Evolutionary conservation across 2,329 filamentous ascomycete species (phyloP).

Genomic region (Aaosphaeria pasadenensis): DNA sequence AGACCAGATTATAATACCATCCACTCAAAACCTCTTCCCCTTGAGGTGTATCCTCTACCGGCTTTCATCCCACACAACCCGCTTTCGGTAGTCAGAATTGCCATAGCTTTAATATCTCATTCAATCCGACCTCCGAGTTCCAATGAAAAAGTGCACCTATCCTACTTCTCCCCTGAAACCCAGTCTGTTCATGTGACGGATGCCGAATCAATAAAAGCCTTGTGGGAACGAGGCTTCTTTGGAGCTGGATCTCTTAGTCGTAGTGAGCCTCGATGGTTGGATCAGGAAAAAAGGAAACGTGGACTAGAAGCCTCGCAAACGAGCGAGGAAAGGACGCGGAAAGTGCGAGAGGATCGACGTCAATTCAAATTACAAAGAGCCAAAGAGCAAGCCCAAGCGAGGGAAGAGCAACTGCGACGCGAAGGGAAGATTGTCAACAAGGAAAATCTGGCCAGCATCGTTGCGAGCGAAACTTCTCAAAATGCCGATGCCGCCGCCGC

Average conservation of each 20-base stretch:
- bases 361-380: conserved; percentile 89
- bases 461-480: neutral
- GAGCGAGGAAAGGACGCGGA: conserved; percentile 76
- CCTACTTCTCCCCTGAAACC: conserved; percentile 77
- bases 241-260: conserved; percentile 91
- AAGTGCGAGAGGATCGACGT: conserved; percentile 74
- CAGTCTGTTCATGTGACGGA: conserved; percentile 83
- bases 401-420: conserved; percentile 66
- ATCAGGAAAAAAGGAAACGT: conserved; percentile 71
- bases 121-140: conserved; percentile 62
- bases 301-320: conserved; percentile 65
- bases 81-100: conserved; percentile 77
- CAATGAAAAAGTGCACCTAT: conserved; percentile 66
- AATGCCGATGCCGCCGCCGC: neutral
- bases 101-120: conserved; percentile 73
- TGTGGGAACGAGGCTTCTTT: conserved; percentile 98
- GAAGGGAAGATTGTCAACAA: conserved; percentile 36
- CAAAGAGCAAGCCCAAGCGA: conserved; percentile 78
- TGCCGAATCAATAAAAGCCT: conserved; percentile 66
- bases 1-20: conserved; percentile 66
- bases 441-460: too few species aligned
- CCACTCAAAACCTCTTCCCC: conserved; percentile 76
- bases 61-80: conserved; percentile 90
- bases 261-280: conserved; percentile 92
- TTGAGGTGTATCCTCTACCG: conserved; percentile 80